Evolutionary conservation across 2,329 filamentous ascomycete species (phyloP).

Genomic region (Bipolaris cookei): DNA sequence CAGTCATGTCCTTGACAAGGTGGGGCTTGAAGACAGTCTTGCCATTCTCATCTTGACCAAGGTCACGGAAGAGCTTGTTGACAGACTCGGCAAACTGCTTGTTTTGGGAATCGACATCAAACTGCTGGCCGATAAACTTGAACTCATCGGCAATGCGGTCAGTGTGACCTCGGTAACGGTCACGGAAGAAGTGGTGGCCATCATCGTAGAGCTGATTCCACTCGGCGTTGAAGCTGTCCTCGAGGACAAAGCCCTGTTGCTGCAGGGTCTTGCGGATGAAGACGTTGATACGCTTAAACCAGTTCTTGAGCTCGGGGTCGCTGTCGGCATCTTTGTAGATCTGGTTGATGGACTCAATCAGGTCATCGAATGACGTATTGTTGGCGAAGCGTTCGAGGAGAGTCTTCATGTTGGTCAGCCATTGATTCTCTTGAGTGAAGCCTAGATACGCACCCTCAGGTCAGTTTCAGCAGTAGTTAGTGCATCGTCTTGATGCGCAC

Average conservation of each 20-base stretch:
- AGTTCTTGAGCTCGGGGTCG: constrained; percentile 84
- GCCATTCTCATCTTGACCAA: constrained; percentile 86
- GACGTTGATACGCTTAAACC: constrained; percentile 80
- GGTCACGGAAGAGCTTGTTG: constrained; percentile 84
- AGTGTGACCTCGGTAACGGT: constrained; percentile 86
- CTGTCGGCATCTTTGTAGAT: constrained; percentile 87
- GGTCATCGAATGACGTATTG: constrained; percentile 83
- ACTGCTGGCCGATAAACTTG: constrained; percentile 88
- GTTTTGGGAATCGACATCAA: constrained; percentile 87
- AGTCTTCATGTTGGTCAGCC: constrained; percentile 66
- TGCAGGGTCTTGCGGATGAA: constrained; percentile 85
- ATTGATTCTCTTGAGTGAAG: constrained; percentile 48
- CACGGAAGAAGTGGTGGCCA: constrained; percentile 83
- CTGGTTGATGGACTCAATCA: constrained; percentile 82
- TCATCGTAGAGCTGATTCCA: constrained; percentile 87
- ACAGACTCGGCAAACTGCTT: constrained; percentile 76
- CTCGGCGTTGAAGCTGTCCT: constrained; percentile 77
- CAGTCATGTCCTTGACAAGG: constrained; percentile 83
- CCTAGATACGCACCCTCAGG: constrained; percentile 67
- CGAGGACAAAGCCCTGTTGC: constrained; percentile 89
- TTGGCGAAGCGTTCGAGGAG: constrained; percentile 96
- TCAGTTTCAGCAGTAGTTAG: constrained; percentile 78
- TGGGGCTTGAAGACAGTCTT: constrained; percentile 92
- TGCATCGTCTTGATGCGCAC: constrained; percentile 68
- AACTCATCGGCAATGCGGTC: constrained; percentile 86